Evolutionary conservation across 129 eudicot species (phyloP).

Genomic region (Sambucus nigra): DNA sequence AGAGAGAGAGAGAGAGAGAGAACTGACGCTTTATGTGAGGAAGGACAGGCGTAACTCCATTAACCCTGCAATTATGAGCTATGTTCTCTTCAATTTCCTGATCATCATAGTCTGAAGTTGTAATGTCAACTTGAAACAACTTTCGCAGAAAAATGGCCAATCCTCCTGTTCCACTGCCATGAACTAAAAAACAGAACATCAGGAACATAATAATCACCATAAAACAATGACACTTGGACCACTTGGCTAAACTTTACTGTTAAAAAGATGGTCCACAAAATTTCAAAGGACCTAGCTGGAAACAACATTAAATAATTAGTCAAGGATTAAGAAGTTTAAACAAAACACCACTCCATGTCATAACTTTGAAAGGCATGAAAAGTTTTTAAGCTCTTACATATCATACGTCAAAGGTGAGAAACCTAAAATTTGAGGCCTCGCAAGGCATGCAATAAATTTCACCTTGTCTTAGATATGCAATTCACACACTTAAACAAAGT

Average conservation of each 20-base stretch:
- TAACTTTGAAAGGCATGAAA: too few species aligned
- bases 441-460: too few species aligned
- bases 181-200: slow-evolving; percentile 8
- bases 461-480: too few species aligned
- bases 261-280: neutral
- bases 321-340: neutral
- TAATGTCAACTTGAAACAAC: slow-evolving; percentile 57
- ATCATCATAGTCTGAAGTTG: slow-evolving; percentile 96
- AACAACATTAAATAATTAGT: neutral
- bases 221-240: neutral
- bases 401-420: too few species aligned
- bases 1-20: slow-evolving; percentile 4
- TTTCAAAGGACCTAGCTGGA: neutral
- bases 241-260: slow-evolving; percentile 1
- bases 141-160: slow-evolving; percentile 74
- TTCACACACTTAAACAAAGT: too few species aligned
- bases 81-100: slow-evolving; percentile 87
- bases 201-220: slow-evolving; percentile 12
- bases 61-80: slow-evolving; percentile 71
- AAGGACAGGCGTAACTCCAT: slow-evolving; percentile 67
- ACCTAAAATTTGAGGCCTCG: too few species aligned
- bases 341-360: too few species aligned
- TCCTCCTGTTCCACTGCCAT: slow-evolving; percentile 93
- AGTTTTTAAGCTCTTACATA: too few species aligned
- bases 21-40: slow-evolving; percentile 82